phyloP scores from a whole-genome alignment of 2,329 filamentous ascomycete genomes.

The Alternaria angustiovoidea region DNA sequence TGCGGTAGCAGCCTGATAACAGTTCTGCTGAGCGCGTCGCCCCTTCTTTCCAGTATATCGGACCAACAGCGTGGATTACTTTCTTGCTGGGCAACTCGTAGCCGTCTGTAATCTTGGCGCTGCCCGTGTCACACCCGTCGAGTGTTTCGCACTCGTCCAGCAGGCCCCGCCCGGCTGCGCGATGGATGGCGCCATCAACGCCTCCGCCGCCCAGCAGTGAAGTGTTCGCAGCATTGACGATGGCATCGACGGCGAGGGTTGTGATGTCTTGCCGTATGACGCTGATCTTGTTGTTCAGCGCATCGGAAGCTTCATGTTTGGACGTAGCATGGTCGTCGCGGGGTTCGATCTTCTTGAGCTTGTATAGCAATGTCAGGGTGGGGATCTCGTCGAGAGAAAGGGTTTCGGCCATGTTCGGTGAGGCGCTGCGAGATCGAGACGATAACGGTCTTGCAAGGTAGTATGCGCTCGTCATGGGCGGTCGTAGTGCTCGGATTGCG shows the following conservation, averaged over 20 bases:
- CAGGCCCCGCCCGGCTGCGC: slow-evolving; percentile 76
- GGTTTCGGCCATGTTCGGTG: slow-evolving; percentile 9
- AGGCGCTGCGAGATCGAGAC: not conserved
- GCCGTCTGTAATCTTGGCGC: slow-evolving; percentile 81
- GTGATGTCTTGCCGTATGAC: slow-evolving; percentile 84
- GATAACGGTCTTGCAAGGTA: slow-evolving; percentile 31
- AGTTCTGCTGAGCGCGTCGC: slow-evolving; percentile 51
- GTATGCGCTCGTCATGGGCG: slow-evolving; percentile 34
- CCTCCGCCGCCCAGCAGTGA: slow-evolving; percentile 86
- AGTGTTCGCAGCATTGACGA: slow-evolving; percentile 91
- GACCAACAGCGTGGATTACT: slow-evolving; percentile 91
- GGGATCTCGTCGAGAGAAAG: slow-evolving; percentile 65
- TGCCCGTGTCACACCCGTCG: slow-evolving; percentile 77
- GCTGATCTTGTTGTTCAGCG: slow-evolving; percentile 71
- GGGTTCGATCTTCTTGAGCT: slow-evolving; percentile 59
- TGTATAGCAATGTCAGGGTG: slow-evolving; percentile 72
- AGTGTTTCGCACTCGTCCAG: slow-evolving; percentile 75
- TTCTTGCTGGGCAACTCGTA: slow-evolving; percentile 78
- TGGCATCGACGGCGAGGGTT: slow-evolving; percentile 76
- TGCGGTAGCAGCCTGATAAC: slow-evolving; percentile 72
- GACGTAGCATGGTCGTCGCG: slow-evolving; percentile 11
- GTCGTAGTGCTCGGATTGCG: not conserved
- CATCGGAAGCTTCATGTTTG: slow-evolving; percentile 26
- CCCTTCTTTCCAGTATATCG: slow-evolving; percentile 67
- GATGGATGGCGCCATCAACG: slow-evolving; percentile 79